These are phyloP conservation scores for Ormosia emarginata DNA, from an alignment of 306 rosid genomes.

Conservation along the genomic window DNA sequence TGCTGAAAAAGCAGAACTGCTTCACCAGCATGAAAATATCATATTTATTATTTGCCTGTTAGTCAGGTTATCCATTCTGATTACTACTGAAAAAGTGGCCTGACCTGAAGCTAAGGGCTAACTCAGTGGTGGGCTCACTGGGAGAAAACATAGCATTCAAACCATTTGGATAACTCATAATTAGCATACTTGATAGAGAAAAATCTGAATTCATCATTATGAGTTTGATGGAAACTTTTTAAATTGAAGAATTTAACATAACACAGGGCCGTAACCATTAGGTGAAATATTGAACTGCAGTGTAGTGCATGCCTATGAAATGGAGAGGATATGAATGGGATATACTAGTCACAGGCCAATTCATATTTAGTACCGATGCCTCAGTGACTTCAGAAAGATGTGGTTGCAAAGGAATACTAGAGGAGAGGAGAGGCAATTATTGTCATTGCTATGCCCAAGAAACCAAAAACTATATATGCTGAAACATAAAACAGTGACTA, in stretches of 20 bases:
- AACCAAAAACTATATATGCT: not conserved
- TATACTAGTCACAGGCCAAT: not conserved
- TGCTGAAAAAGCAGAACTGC: not conserved
- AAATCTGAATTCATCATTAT: not conserved
- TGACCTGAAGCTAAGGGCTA: not conserved
- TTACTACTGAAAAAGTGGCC: not conserved
- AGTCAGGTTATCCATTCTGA: not conserved
- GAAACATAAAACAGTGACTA: not conserved
- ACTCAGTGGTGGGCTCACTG: not conserved
- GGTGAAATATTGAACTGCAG: not conserved
- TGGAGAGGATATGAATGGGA: not conserved
- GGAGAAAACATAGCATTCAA: not conserved
- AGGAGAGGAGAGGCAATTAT: not conserved
- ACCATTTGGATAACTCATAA: not conserved
- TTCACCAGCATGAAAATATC: not conserved
- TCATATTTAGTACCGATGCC: not conserved
- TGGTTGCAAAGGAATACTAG: not conserved
- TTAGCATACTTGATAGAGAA: not conserved
- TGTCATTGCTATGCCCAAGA: not conserved
- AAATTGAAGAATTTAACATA: not conserved
- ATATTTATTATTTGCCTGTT: not conserved
- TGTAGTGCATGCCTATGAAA: not conserved
- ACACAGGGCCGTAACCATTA: not conserved
- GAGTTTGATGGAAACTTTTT: not conserved
- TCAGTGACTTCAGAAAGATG: not conserved